A percentile compares a stretch with the other conserved stretches of the same genome.
phyloP scores from a whole-genome alignment of 2,329 filamentous ascomycete species.

The Plenodomus biglobosus region DNA sequence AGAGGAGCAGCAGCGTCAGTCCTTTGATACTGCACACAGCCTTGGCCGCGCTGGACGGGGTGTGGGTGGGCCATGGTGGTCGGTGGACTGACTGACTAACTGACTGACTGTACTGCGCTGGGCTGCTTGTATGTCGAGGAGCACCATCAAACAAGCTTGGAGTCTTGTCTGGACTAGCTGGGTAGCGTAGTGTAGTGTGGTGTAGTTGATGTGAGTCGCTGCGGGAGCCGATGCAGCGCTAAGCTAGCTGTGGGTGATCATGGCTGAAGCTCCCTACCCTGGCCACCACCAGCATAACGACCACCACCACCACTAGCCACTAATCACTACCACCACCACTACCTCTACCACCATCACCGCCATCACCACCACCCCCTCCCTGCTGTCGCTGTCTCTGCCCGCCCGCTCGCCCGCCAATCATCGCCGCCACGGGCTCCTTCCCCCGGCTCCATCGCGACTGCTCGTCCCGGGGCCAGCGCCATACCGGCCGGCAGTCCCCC shows the following conservation, averaged over 20 bases:
- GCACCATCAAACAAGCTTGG: too few relatives aligned
- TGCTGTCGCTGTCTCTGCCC: conserved; percentile 10
- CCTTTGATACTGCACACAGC: background rate
- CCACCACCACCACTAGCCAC: too few relatives aligned
- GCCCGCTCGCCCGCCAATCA: conserved; percentile 33
- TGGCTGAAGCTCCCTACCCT: too few relatives aligned
- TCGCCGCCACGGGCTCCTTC: conserved; percentile 21
- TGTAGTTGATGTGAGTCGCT: background rate
- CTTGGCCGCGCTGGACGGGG: background rate
- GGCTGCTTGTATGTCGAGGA: too few relatives aligned
- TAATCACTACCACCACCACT: background rate
- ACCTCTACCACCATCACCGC: conserved; percentile 6
- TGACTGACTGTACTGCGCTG: too few relatives aligned
- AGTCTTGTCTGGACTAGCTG: too few relatives aligned
- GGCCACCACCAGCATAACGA: too few relatives aligned
- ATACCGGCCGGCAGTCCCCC: conserved; percentile 16
- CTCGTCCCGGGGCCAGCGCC: conserved; percentile 10
- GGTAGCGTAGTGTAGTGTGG: too few relatives aligned
- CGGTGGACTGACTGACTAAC: too few relatives aligned
- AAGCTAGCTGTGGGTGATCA: background rate
- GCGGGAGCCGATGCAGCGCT: conserved; percentile 1
- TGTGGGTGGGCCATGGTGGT: background rate
- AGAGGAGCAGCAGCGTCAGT: conserved; percentile 10
- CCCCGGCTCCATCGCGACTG: conserved; percentile 15
- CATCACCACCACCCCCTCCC: too few relatives aligned